Evolutionary conservation across 2,329 filamentous ascomycete species (phyloP).

Genomic region (Claviceps sp.): DNA sequence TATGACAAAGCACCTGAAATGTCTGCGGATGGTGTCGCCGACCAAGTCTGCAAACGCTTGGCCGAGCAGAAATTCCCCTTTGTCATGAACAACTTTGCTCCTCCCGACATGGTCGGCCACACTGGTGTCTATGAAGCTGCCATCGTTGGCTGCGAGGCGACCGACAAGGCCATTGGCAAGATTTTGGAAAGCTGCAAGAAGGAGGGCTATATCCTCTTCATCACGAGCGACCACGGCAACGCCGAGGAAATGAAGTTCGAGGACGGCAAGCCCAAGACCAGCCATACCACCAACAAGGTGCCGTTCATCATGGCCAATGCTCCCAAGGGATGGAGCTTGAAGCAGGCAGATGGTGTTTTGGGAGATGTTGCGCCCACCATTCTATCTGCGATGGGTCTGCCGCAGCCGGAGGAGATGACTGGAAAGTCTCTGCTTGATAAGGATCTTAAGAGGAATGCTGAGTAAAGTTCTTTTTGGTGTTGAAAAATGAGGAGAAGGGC

Average conservation of each 20-base stretch:
- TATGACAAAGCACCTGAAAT: slow-evolving; percentile 94
- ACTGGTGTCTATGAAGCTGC: slow-evolving; percentile 95
- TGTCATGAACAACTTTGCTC: slow-evolving; percentile 99
- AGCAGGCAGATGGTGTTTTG: slow-evolving; percentile 76
- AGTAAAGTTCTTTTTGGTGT: slow-evolving; percentile 7
- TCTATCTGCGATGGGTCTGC: slow-evolving; percentile 78
- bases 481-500: too few relatives aligned
- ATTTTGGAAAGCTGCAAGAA: slow-evolving; percentile 92
- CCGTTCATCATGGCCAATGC: slow-evolving; percentile 98
- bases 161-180: slow-evolving; percentile 84
- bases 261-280: slow-evolving; percentile 93
- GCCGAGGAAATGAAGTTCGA: slow-evolving; percentile 98
- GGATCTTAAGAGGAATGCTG: slow-evolving; percentile 31
- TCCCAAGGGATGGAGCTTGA: slow-evolving; percentile 74
- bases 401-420: slow-evolving; percentile 85
- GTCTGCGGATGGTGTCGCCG: slow-evolving; percentile 80
- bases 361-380: slow-evolving; percentile 96
- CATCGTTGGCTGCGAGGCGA: slow-evolving; percentile 69
- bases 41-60: slow-evolving; percentile 82
- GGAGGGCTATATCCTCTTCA: slow-evolving; percentile 83
- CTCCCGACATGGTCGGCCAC: slow-evolving; percentile 98
- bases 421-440: slow-evolving; percentile 73
- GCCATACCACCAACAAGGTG: slow-evolving; percentile 94
- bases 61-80: slow-evolving; percentile 81
- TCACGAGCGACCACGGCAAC: slow-evolving; percentile 94